Evolutionary conservation across 805 yeast genomes (phyloP).

Genomic region (Priceomyces melissophilus): DNA sequence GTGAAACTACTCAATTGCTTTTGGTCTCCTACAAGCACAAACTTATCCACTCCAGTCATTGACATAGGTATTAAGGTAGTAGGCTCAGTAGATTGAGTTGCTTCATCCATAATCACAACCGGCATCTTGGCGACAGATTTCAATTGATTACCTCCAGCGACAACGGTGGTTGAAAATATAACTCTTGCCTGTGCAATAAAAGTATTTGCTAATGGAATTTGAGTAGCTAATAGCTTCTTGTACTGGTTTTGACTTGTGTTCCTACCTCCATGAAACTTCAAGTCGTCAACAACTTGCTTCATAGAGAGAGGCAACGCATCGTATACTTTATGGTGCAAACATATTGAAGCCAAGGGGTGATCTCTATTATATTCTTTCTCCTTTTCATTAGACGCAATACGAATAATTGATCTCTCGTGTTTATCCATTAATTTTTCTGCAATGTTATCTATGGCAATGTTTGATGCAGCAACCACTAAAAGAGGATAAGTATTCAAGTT

Average conservation of each 20-base stretch:
- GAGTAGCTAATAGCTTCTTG: slow-evolving; percentile 46
- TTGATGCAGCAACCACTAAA: slow-evolving; percentile 71
- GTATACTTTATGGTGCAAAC: slow-evolving; percentile 60
- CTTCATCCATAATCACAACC: slow-evolving; percentile 74
- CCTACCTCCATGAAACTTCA: slow-evolving; percentile 38
- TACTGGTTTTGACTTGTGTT: slow-evolving; percentile 45
- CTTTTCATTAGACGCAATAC: slow-evolving; percentile 59
- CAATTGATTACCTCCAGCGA: slow-evolving; percentile 65
- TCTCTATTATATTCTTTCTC: slow-evolving; percentile 55
- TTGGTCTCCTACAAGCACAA: slow-evolving; percentile 74
- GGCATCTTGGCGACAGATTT: slow-evolving; percentile 55
- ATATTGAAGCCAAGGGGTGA: slow-evolving; percentile 58
- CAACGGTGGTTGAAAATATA: slow-evolving; percentile 69
- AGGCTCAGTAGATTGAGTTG: slow-evolving; percentile 75
- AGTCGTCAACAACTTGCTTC: slow-evolving; percentile 40
- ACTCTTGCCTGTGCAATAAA: slow-evolving; percentile 63
- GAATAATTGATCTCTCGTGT: slow-evolving; percentile 48
- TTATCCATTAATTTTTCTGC: slow-evolving; percentile 61
- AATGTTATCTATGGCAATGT: slow-evolving; percentile 72
- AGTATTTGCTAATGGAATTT: slow-evolving; percentile 44
- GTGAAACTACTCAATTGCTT: slow-evolving; percentile 72
- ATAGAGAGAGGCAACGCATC: slow-evolving; percentile 45
- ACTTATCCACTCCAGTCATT: slow-evolving; percentile 61
- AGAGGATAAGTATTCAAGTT: slow-evolving; percentile 59
- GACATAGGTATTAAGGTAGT: slow-evolving; percentile 68